Evolutionary conservation across 2,329 filamentous ascomycete genomes (phyloP).

Genomic region (Moelleriella libera): DNA sequence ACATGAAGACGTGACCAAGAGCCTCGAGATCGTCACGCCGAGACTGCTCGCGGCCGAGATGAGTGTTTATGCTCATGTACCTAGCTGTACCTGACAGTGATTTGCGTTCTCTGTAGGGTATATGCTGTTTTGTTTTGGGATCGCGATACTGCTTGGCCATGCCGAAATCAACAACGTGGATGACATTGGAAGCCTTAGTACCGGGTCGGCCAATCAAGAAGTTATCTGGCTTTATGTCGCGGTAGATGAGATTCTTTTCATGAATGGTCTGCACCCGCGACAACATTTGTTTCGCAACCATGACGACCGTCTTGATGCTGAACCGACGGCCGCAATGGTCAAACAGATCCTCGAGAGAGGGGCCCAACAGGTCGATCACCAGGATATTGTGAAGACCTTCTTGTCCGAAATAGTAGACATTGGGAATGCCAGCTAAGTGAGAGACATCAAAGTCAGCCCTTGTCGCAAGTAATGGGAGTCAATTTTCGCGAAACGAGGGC

Average conservation of each 20-base stretch:
- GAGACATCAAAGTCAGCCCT: not conserved
- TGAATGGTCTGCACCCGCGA: slow-evolving; percentile 99
- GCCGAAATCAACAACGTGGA: slow-evolving; percentile 96
- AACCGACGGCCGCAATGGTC: slow-evolving; percentile 99
- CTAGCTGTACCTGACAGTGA: slow-evolving; percentile 90
- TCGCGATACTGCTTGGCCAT: slow-evolving; percentile 99
- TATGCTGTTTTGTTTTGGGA: slow-evolving; percentile 98
- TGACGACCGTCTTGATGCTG: slow-evolving; percentile 95
- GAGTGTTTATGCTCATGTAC: slow-evolving; percentile 99
- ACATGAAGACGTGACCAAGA: slow-evolving; percentile 61
- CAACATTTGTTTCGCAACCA: slow-evolving; percentile 95
- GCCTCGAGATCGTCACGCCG: slow-evolving; percentile 92
- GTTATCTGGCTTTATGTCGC: slow-evolving; percentile 99
- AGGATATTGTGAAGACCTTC: slow-evolving; percentile 99
- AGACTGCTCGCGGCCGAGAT: slow-evolving; percentile 90
- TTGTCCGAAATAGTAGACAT: slow-evolving; percentile 98
- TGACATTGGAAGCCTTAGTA: slow-evolving; percentile 92
- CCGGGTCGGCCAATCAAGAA: slow-evolving; percentile 95
- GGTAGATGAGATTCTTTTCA: slow-evolving; percentile 98
- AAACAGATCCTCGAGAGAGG: slow-evolving; percentile 94
- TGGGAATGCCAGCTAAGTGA: slow-evolving; percentile 65
- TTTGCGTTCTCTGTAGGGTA: slow-evolving; percentile 93
- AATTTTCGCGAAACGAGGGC: not conserved
- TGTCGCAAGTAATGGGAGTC: not conserved
- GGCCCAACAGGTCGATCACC: slow-evolving; percentile 92